Base-by-base conservation (phyloP, 305 asterid genomes). In the Striga hermonthica region DNA sequence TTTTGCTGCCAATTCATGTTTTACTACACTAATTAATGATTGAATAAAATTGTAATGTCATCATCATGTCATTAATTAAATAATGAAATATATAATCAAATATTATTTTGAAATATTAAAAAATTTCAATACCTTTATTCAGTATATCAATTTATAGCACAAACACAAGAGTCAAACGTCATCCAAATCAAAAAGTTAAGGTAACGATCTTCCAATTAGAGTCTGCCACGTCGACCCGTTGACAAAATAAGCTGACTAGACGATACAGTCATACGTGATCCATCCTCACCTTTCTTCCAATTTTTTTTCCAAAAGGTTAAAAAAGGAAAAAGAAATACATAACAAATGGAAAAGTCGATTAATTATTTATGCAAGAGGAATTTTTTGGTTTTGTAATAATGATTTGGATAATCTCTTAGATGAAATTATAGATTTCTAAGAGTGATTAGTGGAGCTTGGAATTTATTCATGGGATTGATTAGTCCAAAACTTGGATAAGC, bases 261-360 rank as follows among this genome's bases (percentile, higher is more conserved):
- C 62, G 62, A 48, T 57, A 12, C 15, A 7, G 39, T 39, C 16
- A 59, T 57, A 70, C 80, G 75, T 76, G 74, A 72, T 14, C 78
- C 48, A 61, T 67, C 31, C 28, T 58, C 69, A 72, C 72, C 70
- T 68, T 70, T 74, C 85, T 65, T 71, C 80, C 67, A 43, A n/a
- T 41, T 28, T 8, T 16, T 15, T 4, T 28, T 54, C n/a, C 31
- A 22, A 22, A 22, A 22, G 2, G 31, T 1, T 22, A 9, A 38
- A 31, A 35, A n/a, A 31, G 4, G 35, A 34, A 4, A 28, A 28
- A 28, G 0, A 56, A 31, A 52, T 1, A 57, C 1, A 28, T 7
- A 16, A 34, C 31, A 22, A 22, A 22, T 22, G 31, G 31, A 22
- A 22, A 22, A 22, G 31, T 2, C 31, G 31, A 34, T 31, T 7